phyloP scores from a whole-genome alignment of 2,329 filamentous ascomycete genomes.

The Aureobasidium lini region DNA sequence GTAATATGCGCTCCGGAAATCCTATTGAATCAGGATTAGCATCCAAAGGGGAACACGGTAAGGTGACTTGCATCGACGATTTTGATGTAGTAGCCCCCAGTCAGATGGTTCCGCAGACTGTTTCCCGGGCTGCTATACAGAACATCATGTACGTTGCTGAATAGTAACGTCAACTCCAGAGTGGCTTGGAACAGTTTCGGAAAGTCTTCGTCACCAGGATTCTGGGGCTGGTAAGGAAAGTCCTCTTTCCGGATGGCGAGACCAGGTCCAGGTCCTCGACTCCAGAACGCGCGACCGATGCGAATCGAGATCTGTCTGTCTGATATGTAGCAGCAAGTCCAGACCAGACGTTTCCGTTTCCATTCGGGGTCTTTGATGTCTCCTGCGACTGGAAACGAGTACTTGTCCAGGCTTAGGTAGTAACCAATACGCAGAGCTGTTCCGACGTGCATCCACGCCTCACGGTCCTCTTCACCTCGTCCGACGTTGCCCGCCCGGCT shows the following conservation, averaged over 20 bases:
- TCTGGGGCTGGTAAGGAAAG: slow-evolving; percentile 56
- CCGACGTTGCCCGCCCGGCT: slow-evolving; percentile 56
- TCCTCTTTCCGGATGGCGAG: slow-evolving; percentile 58
- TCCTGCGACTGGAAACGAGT: slow-evolving; percentile 55
- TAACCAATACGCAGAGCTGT: slow-evolving; percentile 63
- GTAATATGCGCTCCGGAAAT: slow-evolving; percentile 61
- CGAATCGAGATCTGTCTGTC: slow-evolving; percentile 63
- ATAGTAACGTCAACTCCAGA: slow-evolving; percentile 63
- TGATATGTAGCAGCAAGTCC: slow-evolving; percentile 61
- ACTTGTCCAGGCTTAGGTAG: slow-evolving; percentile 61
- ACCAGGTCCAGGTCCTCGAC: slow-evolving; percentile 60
- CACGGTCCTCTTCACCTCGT: slow-evolving; percentile 64
- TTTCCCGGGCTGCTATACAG: slow-evolving; percentile 64
- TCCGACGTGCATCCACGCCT: slow-evolving; percentile 71
- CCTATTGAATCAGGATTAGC: slow-evolving; percentile 23
- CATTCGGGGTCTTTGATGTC: slow-evolving; percentile 53
- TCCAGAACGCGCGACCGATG: slow-evolving; percentile 67
- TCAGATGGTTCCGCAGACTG: slow-evolving; percentile 61
- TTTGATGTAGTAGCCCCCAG: slow-evolving; percentile 61
- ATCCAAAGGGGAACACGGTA: too few relatives aligned
- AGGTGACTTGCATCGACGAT: slow-evolving; percentile 50
- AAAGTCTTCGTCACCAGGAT: slow-evolving; percentile 56
- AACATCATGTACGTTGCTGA: slow-evolving; percentile 67
- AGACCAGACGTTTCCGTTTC: slow-evolving; percentile 58
- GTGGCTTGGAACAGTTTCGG: slow-evolving; percentile 64